Conservation (phyloP, 2,329 filamentous ascomycete genomes). For the Orbilia oligospora region DNA sequence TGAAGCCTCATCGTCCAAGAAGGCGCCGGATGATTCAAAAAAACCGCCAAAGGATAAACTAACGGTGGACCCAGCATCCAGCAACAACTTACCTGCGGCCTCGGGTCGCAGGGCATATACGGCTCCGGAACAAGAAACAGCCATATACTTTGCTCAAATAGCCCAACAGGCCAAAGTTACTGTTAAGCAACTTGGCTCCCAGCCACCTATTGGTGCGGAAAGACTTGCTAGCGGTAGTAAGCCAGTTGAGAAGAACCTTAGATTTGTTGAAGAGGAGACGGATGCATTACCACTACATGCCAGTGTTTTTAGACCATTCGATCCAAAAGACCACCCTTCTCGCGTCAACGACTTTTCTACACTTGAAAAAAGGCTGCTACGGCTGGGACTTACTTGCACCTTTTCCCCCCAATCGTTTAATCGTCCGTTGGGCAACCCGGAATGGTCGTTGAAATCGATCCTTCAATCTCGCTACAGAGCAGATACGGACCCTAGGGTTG, state of each 20-base stretch:
- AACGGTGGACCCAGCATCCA: too few species aligned
- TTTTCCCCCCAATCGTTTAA: conserved; percentile 36
- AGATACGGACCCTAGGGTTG: background rate
- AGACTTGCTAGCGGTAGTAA: background rate
- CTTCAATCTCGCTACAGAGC: conserved; percentile 18
- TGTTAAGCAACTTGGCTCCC: background rate
- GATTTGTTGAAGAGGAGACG: too few species aligned
- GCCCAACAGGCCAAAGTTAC: background rate
- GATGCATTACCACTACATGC: conserved; percentile 9
- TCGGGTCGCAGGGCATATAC: background rate
- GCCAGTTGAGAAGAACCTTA: background rate
- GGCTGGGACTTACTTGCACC: conserved; percentile 13
- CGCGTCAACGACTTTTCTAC: background rate
- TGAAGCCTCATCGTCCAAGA: background rate
- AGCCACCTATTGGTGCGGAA: background rate
- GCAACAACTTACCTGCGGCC: too few species aligned
- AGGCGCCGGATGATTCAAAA: background rate
- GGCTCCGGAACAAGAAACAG: background rate
- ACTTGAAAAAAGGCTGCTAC: conserved; percentile 1
- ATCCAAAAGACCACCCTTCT: background rate
- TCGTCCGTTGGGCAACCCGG: conserved; percentile 23
- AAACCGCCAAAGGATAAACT: too few species aligned
- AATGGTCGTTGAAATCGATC: conserved; percentile 49
- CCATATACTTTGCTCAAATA: background rate
- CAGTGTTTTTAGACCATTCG: conserved; percentile 14